phyloP scores from a whole-genome alignment of 192 early-diverging fungal species.

The Umbelopsis sp. region DNA sequence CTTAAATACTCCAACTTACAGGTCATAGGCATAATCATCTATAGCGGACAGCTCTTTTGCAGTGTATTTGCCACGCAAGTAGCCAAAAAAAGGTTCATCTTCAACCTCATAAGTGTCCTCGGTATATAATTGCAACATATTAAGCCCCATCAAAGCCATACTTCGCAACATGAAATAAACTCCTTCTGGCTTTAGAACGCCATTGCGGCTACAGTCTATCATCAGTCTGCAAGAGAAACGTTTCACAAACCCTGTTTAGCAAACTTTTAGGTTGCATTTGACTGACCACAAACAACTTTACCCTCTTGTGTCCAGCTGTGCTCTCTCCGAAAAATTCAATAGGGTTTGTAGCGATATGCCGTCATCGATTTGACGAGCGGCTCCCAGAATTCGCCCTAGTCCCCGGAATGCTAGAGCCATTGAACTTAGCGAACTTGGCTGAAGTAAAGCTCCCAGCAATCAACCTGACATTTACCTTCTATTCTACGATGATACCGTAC shows the following conservation, averaged over 20 bases:
- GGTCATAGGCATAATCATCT: conserved; percentile 75
- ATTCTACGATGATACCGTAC: conserved; percentile 65
- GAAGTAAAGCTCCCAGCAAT: background rate
- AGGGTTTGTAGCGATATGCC: conserved; percentile 6
- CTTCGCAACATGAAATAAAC: conserved; percentile 71
- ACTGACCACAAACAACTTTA: conserved; percentile 31
- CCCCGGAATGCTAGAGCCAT: conserved; percentile 65
- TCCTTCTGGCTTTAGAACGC: conserved; percentile 63
- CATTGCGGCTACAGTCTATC: conserved; percentile 87
- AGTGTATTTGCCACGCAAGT: conserved; percentile 74
- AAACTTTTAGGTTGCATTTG: background rate
- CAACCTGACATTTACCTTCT: conserved; percentile 54
- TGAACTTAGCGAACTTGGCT: background rate
- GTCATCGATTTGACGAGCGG: conserved; percentile 50
- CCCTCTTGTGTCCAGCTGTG: conserved; percentile 75
- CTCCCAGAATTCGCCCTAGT: conserved; percentile 66
- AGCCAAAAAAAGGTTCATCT: conserved; percentile 58
- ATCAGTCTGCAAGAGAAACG: conserved; percentile 53
- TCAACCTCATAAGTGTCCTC: conserved; percentile 84
- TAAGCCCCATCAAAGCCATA: conserved; percentile 85
- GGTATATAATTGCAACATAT: conserved; percentile 88
- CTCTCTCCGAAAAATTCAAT: conserved; percentile 58
- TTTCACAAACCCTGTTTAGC: conserved; percentile 10
- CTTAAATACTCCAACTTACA: conserved; percentile 33
- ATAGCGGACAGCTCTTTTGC: conserved; percentile 70